phyloP scores from a whole-genome alignment of 352 stramenopile genomes.

The Pythium periplocum region DNA sequence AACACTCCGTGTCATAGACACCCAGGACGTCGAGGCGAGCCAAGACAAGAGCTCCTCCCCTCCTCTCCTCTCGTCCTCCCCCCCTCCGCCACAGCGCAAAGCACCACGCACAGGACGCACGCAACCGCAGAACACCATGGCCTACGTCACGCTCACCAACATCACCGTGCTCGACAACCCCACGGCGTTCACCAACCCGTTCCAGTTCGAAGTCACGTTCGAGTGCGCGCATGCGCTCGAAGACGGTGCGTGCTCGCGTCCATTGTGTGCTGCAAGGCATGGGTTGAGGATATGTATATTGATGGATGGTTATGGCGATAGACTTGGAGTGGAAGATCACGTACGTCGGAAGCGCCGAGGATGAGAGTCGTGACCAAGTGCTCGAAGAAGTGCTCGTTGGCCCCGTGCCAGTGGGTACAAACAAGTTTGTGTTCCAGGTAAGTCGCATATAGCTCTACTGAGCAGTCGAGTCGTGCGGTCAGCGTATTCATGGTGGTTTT shows the following conservation, averaged over 20 bases:
- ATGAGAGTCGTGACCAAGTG: constrained; percentile 94
- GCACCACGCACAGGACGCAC: neutral
- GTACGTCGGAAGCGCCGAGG: constrained; percentile 97
- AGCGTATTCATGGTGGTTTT: constrained; percentile 6
- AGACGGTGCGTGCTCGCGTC: constrained; percentile 59
- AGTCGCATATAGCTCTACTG: neutral
- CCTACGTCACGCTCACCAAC: constrained; percentile 89
- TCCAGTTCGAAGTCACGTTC: constrained; percentile 99
- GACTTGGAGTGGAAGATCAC: constrained; percentile 99
- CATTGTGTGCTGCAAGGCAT: constrained; percentile 7
- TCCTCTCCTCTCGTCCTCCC: neutral
- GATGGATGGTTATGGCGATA: neutral
- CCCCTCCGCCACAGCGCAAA: neutral
- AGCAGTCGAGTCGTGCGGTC: neutral
- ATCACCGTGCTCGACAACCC: constrained; percentile 99
- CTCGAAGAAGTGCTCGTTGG: constrained; percentile 98
- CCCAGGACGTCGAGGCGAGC: neutral
- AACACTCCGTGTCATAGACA: constrained; percentile 9
- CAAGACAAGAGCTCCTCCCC: neutral
- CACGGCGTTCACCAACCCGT: constrained; percentile 95
- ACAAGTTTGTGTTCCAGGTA: constrained; percentile 97
- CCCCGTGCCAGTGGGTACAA: constrained; percentile 95
- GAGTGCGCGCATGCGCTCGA: constrained; percentile 96
- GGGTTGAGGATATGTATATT: constrained; percentile 7
- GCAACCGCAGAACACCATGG: constrained; percentile 31